These are phyloP conservation scores for Volvox reticuliferus DNA, from an alignment of 139 green algal genomes.

Conservation along the genomic window DNA sequence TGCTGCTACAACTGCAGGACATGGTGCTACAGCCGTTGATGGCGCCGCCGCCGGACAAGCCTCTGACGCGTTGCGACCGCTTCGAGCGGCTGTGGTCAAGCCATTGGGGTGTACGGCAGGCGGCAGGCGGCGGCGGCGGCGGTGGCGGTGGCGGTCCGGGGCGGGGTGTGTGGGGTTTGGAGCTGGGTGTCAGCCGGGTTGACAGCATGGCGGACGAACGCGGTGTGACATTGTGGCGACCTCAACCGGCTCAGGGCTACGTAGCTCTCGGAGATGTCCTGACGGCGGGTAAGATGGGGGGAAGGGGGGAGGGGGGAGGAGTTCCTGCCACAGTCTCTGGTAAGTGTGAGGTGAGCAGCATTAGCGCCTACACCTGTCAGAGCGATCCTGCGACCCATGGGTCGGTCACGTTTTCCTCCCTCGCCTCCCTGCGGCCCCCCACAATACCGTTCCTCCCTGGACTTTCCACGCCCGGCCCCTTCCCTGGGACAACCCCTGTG, in stretches of 20 bases:
- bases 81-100: slow-evolving; percentile 82
- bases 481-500: too few relatives aligned
- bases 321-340: too few relatives aligned
- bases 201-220: slow-evolving; percentile 60
- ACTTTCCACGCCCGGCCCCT: too few relatives aligned
- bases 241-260: slow-evolving; percentile 83
- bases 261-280: slow-evolving; percentile 81
- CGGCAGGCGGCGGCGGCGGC: neutral
- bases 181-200: slow-evolving; percentile 52
- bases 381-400: too few relatives aligned
- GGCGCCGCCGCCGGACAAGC: slow-evolving; percentile 62
- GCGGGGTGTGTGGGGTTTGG: neutral
- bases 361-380: too few relatives aligned
- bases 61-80: slow-evolving; percentile 66
- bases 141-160: too few relatives aligned
- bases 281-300: slow-evolving; percentile 51
- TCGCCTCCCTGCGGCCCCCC: too few relatives aligned
- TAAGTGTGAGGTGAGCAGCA: neutral
- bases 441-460: too few relatives aligned
- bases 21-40: slow-evolving; percentile 57
- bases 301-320: neutral
- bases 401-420: too few relatives aligned
- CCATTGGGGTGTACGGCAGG: neutral
- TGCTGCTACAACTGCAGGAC: slow-evolving; percentile 63
- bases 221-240: slow-evolving; percentile 87